Evolutionary conservation across 2,329 filamentous ascomycete genomes (phyloP), one percentile per base, ranked within the genome.

Genomic region (Clarireedia monteithiana): DNA sequence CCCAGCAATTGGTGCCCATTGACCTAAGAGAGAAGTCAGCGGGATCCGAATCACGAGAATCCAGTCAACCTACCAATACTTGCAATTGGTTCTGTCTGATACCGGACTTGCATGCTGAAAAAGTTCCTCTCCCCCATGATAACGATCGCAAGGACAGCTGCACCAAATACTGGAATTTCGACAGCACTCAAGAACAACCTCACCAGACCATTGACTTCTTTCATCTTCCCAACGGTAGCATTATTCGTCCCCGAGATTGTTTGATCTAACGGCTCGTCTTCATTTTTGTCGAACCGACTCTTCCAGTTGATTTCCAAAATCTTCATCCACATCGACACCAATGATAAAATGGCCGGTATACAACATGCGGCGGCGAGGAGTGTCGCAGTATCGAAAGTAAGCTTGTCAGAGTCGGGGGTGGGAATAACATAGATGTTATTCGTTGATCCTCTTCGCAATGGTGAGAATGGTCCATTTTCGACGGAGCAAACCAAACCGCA

Each of bases 381-480:
- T 7, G 80, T 85, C 0, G 74, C 80, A 0, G 81, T 76, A 48
- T 78, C 77, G 63, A 86, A 85, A 0, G 77, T 79, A 24, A 88
- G 70, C 10, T 67, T 72, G 3, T 71, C 60, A 0, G 75, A 84
- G 2, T 71, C 61, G 0, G 75, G 84, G 1, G 74, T 76, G 0
- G 82, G 82, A 24, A 87, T 78, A 3, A 86, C 77, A 50, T 82
- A 84, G 17, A 86, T 82, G 48, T 85, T 78, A 61, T 80, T 78
- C 0, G 79, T 77, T 0, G 82, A 73, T 3, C 76, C 79, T 1
- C 70, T 65, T 52, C 84, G 74, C 68, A 86, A 69, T 0, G 76
- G 77, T 23, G 83, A 86, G 23, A 59, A 73, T 0, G 83, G 82
- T 0, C 80, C 77, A 2, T 67, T 4, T 0, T 68, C 62, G 1